These are phyloP conservation scores for Periconia sp. DNA, from an alignment of 2,329 filamentous ascomycete genomes.

Conservation along the genomic window DNA sequence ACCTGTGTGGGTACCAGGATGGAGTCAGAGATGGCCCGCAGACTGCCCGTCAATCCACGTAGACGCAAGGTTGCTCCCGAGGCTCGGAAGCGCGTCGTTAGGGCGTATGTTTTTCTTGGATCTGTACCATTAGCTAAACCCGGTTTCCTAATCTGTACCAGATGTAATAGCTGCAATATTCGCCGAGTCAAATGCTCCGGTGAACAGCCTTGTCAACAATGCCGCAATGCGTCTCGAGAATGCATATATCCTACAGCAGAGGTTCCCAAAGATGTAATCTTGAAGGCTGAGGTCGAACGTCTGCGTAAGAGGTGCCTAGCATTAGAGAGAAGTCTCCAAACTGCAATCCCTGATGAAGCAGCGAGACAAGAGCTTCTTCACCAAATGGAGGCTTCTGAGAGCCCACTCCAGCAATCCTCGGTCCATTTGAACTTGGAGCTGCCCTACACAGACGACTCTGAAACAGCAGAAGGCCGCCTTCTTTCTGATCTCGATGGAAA, in stretches of 20 bases:
- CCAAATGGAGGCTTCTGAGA: constrained; percentile 15
- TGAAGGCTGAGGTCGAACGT: constrained; percentile 30
- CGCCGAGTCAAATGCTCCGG: constrained; percentile 33
- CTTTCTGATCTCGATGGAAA: constrained; percentile 25
- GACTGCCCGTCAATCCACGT: constrained; percentile 29
- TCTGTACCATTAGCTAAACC: too few relatives aligned
- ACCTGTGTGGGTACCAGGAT: too few relatives aligned
- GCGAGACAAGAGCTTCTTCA: constrained; percentile 17
- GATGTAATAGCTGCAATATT: constrained; percentile 35
- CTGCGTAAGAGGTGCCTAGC: constrained; percentile 26
- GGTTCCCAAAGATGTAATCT: constrained; percentile 16
- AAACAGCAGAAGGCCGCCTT: constrained; percentile 21
- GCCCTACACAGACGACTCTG: constrained; percentile 14
- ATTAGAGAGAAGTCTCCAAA: constrained; percentile 23
- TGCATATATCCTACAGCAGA: constrained; percentile 32
- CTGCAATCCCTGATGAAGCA: constrained; percentile 20
- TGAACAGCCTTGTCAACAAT: constrained; percentile 33
- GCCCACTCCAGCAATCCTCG: constrained; percentile 8
- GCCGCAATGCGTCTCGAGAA: constrained; percentile 19
- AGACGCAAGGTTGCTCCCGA: constrained; percentile 30
- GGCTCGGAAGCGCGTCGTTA: constrained; percentile 26
- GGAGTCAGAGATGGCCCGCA: constrained; percentile 5
- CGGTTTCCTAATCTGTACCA: constrained; percentile 11
- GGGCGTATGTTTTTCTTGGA: too few relatives aligned
- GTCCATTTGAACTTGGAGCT: constrained; percentile 13